Base-by-base conservation (phyloP, 2,329 filamentous ascomycete genomes). In the Aspergillus glaucus region DNA sequence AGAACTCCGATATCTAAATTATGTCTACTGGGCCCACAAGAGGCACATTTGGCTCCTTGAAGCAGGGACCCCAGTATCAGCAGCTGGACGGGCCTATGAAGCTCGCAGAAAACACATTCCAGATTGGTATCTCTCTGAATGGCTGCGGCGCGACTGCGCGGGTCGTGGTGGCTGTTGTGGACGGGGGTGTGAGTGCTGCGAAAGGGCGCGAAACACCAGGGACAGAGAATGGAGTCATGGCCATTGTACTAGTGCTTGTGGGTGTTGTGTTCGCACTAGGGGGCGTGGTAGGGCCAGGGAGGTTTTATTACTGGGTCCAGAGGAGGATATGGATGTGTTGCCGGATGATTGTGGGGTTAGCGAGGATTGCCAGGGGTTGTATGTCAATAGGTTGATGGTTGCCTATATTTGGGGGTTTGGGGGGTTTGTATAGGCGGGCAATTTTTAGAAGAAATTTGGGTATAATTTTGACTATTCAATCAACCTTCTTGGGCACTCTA, bases 181-280 rank as follows among this genome's bases (percentile, higher is more conserved):
- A 15, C n/a, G 36, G 6, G 36, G 10, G 1, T 15, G 36, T 17
- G 30, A 21, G 5, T 52, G 50, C 21, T 52, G 50, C 30, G 45
- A 45, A 14, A 43, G 14, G 26, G 26, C 3, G 26, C 9, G 26
- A 30, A 30, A 6, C n/a, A 32, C 22, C 9, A 30, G 4, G 4
- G 10, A 12, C 6, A 9, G 42, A 12, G 10, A 26, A 9, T 34
- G 14, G 24, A 37, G 37, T 3, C 15, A 21, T 10, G 43, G 43
- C 5, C 43, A 45, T 22, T 34, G 43, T 14, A 45, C 43, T 6
- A 19, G 17, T 21, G 26, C 26, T 6, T 45, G 43, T 22, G 26
- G 26, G 8, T 45, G 43, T n/a, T 45, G 43, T 28, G 12, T 42
- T 10, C 40, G 26, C 4, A 30, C 15, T 10, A 39, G n/a, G 8